Percentiles rank a stretch among this genome's conserved stretches.
phyloP scores from a whole-genome alignment of 1,139 yeast species.

The Kodamaea ohmeri region DNA sequence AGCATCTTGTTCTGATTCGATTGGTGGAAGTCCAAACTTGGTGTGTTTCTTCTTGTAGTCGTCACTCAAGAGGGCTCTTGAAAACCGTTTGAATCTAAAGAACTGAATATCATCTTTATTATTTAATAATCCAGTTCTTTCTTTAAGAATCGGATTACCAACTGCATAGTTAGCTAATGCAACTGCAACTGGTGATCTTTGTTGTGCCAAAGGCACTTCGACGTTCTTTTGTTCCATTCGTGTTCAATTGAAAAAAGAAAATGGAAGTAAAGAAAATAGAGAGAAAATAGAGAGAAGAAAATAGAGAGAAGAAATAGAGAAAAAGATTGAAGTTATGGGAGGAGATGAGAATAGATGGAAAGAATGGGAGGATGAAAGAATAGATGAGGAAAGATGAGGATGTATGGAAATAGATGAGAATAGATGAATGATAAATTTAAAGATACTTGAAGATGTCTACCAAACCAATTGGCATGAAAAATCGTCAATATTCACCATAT shows the following conservation, averaged over 20 bases:
- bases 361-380: no score
- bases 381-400: no score
- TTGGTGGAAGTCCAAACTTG: constrained; percentile 54
- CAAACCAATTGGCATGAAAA: no score
- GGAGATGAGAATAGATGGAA: no score
- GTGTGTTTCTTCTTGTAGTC: constrained; percentile 61
- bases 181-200: constrained; percentile 36
- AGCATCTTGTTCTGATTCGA: constrained; percentile 54
- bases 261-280: neutral
- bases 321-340: no score
- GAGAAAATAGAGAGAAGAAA: neutral
- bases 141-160: constrained; percentile 63
- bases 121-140: constrained; percentile 74
- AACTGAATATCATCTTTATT: constrained; percentile 70
- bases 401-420: no score
- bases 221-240: constrained; percentile 15
- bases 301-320: no score
- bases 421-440: no score
- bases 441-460: no score
- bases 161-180: constrained; percentile 73
- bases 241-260: neutral
- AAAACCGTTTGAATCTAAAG: constrained; percentile 81
- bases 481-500: no score
- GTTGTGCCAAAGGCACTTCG: constrained; percentile 18
- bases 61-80: constrained; percentile 71